Base-by-base conservation (phyloP, 257 asterid species). In the Gentiana straminea region DNA sequence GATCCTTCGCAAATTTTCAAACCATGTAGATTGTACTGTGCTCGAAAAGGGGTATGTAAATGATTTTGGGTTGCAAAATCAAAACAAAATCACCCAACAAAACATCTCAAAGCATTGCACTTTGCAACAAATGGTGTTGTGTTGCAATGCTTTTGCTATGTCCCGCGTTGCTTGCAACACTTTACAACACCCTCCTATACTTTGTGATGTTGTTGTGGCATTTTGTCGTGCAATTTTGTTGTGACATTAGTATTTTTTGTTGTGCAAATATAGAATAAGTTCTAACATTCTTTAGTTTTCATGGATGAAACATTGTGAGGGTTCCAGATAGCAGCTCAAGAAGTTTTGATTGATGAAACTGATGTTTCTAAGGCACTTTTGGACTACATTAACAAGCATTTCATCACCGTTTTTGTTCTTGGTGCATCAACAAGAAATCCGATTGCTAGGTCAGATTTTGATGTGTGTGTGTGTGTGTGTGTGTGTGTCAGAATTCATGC, bases 1-100 rank as follows among this genome's bases (percentile, higher is more conserved):
- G 75, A 62, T 60, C 5, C 45, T 15, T 56, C 41, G 13, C 60
- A 75, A 7, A 62, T 82, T 12, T 84, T 87, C 68, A 57, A 55
- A 4, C 74, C 75, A 54, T 71, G 64, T 36, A 79, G 90, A 1
- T 67, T 78, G 12, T 77, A 67, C 65, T 80, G 84, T 70, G 93
- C 89, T 0, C 85, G 93, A 39, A 82, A 70, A 77, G 81, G 79
- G 82, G 96, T 86, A 68, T 41, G 46, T 41, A 41, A 41, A 41
- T 41, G 46, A 41, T 41, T 41, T 41, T 7, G 7, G 46, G 46
- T 41, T 41, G 46, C 46, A 41, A 41, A 41, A 41, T 24, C 24
- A 24, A 24, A 24, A 24, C 24, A 24, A 24, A 24, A 24, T 24
- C 24, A 24, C 24, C 24, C 24, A 24, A 24, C 24, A 24, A 24